Evolutionary conservation across 768 basidiomycete species (phyloP), one percentile per base, ranked within the genome.

Genomic region (Naganishia friedmannii): DNA sequence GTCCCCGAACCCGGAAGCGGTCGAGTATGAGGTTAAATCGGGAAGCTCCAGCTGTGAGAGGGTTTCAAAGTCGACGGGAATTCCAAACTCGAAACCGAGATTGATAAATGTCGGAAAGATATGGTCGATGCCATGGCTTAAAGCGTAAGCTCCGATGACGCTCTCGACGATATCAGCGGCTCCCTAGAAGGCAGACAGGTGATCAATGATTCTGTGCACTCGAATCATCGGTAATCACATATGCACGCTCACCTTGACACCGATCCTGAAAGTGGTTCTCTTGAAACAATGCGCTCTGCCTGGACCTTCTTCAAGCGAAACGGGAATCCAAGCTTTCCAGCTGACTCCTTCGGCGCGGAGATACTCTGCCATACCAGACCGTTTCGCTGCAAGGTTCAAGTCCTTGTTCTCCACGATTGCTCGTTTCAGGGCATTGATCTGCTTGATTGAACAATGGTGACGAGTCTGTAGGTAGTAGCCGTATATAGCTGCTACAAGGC

Each of bases 91-190:
- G 29, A 45, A 42, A 42, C 60, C 37, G 39, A 63, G 60, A 23
- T 45, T 63, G 60, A 7, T 39, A 19, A 63, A 45, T 13, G n/a
- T 15, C 13, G 9, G 21, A 42, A 63, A 63, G 28, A 63, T 45
- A 12, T 29, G 4, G 9, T 45, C n/a, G 26, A 63, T 42, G 13
- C 60, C 42, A 21, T 63, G 37, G 26, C 39, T 21, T 13, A 63
- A 17, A 45, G 39, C 60, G 15, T 26, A 63, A 29, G 60, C 60
- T 26, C 60, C 60, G 23, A 63, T 29, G 15, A 63, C 60, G 60
- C 60, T 63, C 42, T 63, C 60, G 9, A 28, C 7, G 17, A 63
- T 42, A 29, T 63, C 60, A 28, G 60, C 60, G 12, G 21, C 34
- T 26, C 37, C 42, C 60, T 63, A 13, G 3, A 42, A 45, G n/a